A percentile compares a stretch with the other conserved stretches of the same genome.
phyloP scores from a whole-genome alignment of 345 rosid genomes.

The Microcos paniculata region DNA sequence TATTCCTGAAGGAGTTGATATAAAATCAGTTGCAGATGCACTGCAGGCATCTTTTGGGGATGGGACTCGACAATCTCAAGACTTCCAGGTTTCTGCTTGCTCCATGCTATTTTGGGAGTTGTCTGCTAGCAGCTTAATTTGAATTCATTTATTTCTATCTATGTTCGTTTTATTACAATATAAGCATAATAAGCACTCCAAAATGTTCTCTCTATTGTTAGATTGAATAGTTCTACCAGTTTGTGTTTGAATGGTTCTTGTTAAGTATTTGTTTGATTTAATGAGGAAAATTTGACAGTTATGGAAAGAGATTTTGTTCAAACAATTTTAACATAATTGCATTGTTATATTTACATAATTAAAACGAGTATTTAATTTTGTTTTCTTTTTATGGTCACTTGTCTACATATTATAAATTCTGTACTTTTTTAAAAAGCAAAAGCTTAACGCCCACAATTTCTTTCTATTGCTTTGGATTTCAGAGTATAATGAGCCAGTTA shows the following conservation, averaged over 20 bases:
- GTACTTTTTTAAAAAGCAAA: background rate
- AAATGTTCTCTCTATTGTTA: background rate
- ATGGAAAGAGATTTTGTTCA: background rate
- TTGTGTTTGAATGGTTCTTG: background rate
- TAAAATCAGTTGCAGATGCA: constrained; percentile 74
- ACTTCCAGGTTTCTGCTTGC: constrained; percentile 75
- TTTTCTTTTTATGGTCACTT: background rate
- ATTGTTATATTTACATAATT: background rate
- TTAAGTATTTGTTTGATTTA: background rate
- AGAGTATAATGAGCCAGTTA: constrained; percentile 82
- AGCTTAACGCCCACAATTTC: background rate
- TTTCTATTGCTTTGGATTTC: constrained; percentile 29
- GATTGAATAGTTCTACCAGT: background rate
- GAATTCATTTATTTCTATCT: background rate
- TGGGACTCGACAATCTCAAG: constrained; percentile 69
- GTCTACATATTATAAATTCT: background rate
- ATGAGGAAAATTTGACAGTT: background rate
- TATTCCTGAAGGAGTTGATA: constrained; percentile 90
- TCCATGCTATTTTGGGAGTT: background rate
- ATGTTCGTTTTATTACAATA: background rate
- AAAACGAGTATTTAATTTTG: background rate
- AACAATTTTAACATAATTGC: background rate
- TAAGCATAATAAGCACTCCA: background rate
- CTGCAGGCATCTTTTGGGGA: constrained; percentile 73
- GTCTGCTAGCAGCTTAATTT: background rate